Percentiles rank a stretch among this genome's conserved stretches.
Evolutionary conservation across 2,329 filamentous ascomycete genomes (phyloP).

Genomic region (Phaeosphaeria sp.): DNA sequence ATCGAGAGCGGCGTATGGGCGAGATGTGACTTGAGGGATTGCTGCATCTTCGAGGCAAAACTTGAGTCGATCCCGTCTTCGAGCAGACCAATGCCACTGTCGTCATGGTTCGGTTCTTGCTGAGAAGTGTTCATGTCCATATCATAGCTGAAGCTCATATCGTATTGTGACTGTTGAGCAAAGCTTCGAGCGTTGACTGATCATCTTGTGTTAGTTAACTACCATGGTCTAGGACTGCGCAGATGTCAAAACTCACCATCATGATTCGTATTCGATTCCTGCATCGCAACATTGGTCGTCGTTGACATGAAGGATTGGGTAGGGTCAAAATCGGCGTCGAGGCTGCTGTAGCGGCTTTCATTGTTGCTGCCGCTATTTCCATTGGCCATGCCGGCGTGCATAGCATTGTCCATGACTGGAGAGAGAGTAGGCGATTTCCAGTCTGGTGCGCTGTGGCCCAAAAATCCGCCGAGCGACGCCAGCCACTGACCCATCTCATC

Average conservation of each 20-base stretch:
- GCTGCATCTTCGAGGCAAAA: constrained; percentile 33
- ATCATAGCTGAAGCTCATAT: constrained; percentile 44
- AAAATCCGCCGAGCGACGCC: constrained; percentile 88
- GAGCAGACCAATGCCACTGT: constrained; percentile 44
- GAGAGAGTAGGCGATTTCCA: constrained; percentile 34
- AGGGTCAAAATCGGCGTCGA: constrained; percentile 46
- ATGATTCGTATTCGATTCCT: constrained; percentile 27
- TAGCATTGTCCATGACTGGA: constrained; percentile 37
- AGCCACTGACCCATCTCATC: constrained; percentile 94
- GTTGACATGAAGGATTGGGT: constrained; percentile 42
- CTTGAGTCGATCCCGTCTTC: constrained; percentile 47
- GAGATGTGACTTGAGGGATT: constrained; percentile 29
- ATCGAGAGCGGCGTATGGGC: constrained; percentile 24
- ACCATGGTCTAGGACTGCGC: constrained; percentile 18
- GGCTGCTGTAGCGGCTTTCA: constrained; percentile 48
- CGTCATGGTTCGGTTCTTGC: constrained; percentile 42
- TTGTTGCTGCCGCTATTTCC: constrained; percentile 48
- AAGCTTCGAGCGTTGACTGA: constrained; percentile 43
- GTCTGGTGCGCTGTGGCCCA: constrained; percentile 59
- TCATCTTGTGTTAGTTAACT: constrained; percentile 46
- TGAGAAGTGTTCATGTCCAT: constrained; percentile 40
- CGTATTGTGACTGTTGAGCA: constrained; percentile 40
- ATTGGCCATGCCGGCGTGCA: constrained; percentile 39
- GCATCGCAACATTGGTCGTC: constrained; percentile 31
- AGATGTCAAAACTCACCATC: constrained; percentile 39